These are phyloP conservation scores for Grigorovia yakushimaensis DNA, from an alignment of 805 yeast species.

Conservation along the genomic window DNA sequence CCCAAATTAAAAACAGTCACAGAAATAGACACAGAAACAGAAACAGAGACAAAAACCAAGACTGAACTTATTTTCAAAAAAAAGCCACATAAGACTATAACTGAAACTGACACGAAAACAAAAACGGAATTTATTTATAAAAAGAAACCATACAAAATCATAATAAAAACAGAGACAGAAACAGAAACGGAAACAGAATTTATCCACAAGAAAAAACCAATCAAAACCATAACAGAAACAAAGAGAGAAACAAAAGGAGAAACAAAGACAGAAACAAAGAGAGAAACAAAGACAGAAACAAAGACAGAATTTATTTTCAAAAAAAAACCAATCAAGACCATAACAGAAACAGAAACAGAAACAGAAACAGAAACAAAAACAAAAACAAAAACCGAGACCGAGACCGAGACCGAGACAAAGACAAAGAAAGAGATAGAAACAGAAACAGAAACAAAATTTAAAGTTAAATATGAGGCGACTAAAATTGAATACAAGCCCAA, in stretches of 20 bases:
- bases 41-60: constrained; percentile 1
- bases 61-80: neutral
- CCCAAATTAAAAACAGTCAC: constrained; percentile 4
- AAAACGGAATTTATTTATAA: constrained; percentile 5
- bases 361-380: constrained; percentile 4
- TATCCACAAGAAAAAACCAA: constrained; percentile 2
- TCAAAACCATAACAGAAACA: neutral
- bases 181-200: constrained; percentile 7
- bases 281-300: neutral
- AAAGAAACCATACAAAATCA: constrained; percentile 1
- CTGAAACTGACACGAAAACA: neutral
- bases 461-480: constrained; percentile 1
- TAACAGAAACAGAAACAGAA: neutral
- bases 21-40: constrained; percentile 6
- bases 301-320: constrained; percentile 4
- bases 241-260: constrained; percentile 3
- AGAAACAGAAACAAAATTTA: constrained; percentile 8
- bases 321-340: constrained; percentile 1
- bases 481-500: constrained; percentile 9
- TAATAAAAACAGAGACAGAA: neutral
- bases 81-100: constrained; percentile 1
- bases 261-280: constrained; percentile 1
- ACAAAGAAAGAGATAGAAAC: too few relatives aligned
- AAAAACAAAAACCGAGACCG: constrained; percentile 8
- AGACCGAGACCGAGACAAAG: constrained; percentile 7